Evolutionary conservation across 2,329 filamentous ascomycete species (phyloP).

Genomic region (Lomentospora prolificans): DNA sequence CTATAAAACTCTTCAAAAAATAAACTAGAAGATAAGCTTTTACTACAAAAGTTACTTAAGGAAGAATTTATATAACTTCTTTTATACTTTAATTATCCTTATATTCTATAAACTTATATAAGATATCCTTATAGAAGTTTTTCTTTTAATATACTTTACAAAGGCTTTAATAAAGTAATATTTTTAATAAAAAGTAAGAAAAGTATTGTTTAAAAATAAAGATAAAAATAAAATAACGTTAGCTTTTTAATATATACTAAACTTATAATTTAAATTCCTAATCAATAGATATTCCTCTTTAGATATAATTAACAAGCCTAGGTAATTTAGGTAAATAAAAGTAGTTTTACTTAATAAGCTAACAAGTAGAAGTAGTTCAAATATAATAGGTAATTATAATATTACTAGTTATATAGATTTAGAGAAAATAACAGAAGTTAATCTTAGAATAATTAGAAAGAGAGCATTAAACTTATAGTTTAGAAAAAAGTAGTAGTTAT

Average conservation of each 20-base stretch:
- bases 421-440: neutral
- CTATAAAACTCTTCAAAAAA: neutral
- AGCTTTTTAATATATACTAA: neutral
- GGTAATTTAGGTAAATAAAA: too few species aligned
- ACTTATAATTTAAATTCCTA: neutral
- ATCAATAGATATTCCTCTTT: too few species aligned
- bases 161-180: too few species aligned
- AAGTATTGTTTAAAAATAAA: too few species aligned
- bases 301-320: too few species aligned
- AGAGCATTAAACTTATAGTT: neutral
- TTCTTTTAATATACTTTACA: too few species aligned
- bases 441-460: neutral
- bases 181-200: too few species aligned
- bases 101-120: neutral
- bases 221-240: neutral
- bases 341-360: neutral
- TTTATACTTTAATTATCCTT: neutral
- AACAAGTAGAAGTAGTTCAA: neutral
- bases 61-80: neutral
- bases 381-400: neutral
- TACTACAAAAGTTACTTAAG: neutral
- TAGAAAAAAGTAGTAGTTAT: neutral
- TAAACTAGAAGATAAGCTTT: neutral
- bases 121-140: too few species aligned
- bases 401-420: neutral